Percentiles rank a stretch among this genome's conserved stretches.
Evolutionary conservation across 2,329 filamentous ascomycete genomes (phyloP).

Genomic region (Phaeosphaeria sp.): DNA sequence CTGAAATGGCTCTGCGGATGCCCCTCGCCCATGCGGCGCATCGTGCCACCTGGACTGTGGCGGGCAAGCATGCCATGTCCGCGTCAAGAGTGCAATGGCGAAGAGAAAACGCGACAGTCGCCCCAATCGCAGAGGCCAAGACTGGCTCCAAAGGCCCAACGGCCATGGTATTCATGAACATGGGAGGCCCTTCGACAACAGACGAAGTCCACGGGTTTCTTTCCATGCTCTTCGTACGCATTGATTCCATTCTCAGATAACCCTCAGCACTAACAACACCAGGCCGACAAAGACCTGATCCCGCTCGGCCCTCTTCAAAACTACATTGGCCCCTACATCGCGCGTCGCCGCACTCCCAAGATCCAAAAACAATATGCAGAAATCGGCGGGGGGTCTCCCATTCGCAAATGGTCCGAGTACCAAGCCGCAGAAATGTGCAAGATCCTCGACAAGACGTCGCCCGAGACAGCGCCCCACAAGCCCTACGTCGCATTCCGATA

Average conservation of each 20-base stretch:
- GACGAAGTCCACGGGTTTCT: slow-evolving; percentile 90
- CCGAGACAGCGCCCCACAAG: slow-evolving; percentile 93
- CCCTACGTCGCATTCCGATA: slow-evolving; percentile 98
- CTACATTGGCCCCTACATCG: slow-evolving; percentile 89
- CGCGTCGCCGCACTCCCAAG: slow-evolving; percentile 87
- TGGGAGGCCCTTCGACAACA: slow-evolving; percentile 91
- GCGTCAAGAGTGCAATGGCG: slow-evolving; percentile 45
- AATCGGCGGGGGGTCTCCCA: slow-evolving; percentile 97
- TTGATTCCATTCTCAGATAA: slow-evolving; percentile 11
- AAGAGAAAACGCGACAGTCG: slow-evolving; percentile 61
- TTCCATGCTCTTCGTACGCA: slow-evolving; percentile 84
- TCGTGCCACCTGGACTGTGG: slow-evolving; percentile 37
- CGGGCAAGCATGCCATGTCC: slow-evolving; percentile 36
- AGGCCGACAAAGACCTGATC: slow-evolving; percentile 94
- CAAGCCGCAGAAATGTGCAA: slow-evolving; percentile 97
- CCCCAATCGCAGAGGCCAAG: slow-evolving; percentile 68
- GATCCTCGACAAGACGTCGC: slow-evolving; percentile 86
- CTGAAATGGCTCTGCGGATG: slow-evolving; percentile 48
- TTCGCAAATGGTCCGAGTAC: slow-evolving; percentile 96
- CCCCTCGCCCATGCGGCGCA: slow-evolving; percentile 42
- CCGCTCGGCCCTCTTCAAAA: slow-evolving; percentile 90
- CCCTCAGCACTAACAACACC: slow-evolving; percentile 20
- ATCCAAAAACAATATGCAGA: slow-evolving; percentile 94
- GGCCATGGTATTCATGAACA: slow-evolving; percentile 98
- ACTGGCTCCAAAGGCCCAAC: slow-evolving; percentile 79